Evolutionary conservation across 2,329 filamentous ascomycete species (phyloP).

Genomic region (Aspergillus sp.): DNA sequence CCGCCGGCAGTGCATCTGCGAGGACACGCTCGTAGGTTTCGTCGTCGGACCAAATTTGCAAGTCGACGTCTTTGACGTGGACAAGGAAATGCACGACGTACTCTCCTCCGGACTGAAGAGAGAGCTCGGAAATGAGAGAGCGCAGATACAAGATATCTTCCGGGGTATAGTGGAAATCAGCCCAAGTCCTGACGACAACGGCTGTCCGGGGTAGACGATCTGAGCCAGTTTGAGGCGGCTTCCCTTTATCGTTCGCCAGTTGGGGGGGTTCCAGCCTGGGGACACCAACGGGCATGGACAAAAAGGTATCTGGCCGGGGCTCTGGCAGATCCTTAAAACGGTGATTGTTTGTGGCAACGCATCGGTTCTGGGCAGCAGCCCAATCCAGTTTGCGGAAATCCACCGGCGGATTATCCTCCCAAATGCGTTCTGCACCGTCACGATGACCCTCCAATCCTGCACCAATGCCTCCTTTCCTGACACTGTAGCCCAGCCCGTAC

Average conservation of each 20-base stretch:
- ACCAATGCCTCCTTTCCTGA: slow-evolving; percentile 68
- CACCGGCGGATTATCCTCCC: slow-evolving; percentile 61
- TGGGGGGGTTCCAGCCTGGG: slow-evolving; percentile 13
- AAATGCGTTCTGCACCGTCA: slow-evolving; percentile 71
- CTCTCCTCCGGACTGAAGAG: slow-evolving; percentile 68
- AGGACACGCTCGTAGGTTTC: slow-evolving; percentile 64
- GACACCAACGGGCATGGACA: slow-evolving; percentile 25
- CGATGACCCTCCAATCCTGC: slow-evolving; percentile 77
- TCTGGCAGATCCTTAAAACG: slow-evolving; percentile 51
- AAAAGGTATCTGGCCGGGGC: slow-evolving; percentile 26
- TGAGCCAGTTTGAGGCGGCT: slow-evolving; percentile 13
- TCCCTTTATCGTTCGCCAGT: slow-evolving; percentile 10
- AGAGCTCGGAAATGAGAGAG: slow-evolving; percentile 69
- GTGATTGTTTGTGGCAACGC: slow-evolving; percentile 59
- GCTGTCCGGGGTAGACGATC: slow-evolving; percentile 52
- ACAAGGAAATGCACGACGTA: slow-evolving; percentile 77
- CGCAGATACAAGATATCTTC: slow-evolving; percentile 74
- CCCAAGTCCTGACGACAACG: slow-evolving; percentile 72
- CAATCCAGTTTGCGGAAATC: slow-evolving; percentile 72
- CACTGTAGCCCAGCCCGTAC: slow-evolving; percentile 82
- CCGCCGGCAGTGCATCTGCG: slow-evolving; percentile 61
- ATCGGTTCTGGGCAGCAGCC: slow-evolving; percentile 68
- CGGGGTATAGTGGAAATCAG: slow-evolving; percentile 67
- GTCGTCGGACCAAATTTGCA: slow-evolving; percentile 74
- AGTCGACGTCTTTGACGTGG: slow-evolving; percentile 70